phyloP scores from a whole-genome alignment of 768 basidiomycete genomes.

The Guyanaporus albipodus region DNA sequence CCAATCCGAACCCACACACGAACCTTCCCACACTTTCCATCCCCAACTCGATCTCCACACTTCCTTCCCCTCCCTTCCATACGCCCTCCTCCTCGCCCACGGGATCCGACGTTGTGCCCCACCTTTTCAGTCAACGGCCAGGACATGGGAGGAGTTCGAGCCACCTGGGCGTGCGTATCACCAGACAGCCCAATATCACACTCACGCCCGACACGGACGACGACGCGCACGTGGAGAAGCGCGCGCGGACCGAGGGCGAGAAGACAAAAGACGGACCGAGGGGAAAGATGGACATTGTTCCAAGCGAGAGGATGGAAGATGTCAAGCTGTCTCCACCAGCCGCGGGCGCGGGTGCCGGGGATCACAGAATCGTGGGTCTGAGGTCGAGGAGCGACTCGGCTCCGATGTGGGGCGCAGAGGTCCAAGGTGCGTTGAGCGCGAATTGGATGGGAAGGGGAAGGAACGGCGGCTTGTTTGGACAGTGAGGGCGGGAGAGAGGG shows the following conservation, averaged over 20 bases:
- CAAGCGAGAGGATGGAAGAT: constrained; percentile 9
- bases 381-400: constrained; percentile 26
- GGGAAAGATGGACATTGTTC: constrained; percentile 26
- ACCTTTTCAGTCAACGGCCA: constrained; percentile 7
- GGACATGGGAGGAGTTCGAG: constrained; percentile 26
- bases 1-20: constrained; percentile 5
- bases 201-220: constrained; percentile 27
- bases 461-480: constrained; percentile 26
- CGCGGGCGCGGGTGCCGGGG: constrained; percentile 9
- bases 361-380: constrained; percentile 16
- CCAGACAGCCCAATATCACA: constrained; percentile 28
- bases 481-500: constrained; percentile 17
- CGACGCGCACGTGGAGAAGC: constrained; percentile 23
- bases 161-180: constrained; percentile 22
- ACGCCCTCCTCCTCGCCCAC: constrained; percentile 30
- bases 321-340: constrained; percentile 19
- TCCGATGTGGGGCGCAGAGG: constrained; percentile 23
- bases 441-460: constrained; percentile 28
- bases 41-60: background rate
- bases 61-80: constrained; percentile 15
- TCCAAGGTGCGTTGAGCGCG: constrained; percentile 24
- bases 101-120: constrained; percentile 15
- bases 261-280: constrained; percentile 1
- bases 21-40: constrained; percentile 14
- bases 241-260: constrained; percentile 19